Percentiles rank a stretch among this genome's conserved stretches.
Conservation (phyloP, 495 filamentous ascomycete species). For the Neurospora tetraspora region DNA sequence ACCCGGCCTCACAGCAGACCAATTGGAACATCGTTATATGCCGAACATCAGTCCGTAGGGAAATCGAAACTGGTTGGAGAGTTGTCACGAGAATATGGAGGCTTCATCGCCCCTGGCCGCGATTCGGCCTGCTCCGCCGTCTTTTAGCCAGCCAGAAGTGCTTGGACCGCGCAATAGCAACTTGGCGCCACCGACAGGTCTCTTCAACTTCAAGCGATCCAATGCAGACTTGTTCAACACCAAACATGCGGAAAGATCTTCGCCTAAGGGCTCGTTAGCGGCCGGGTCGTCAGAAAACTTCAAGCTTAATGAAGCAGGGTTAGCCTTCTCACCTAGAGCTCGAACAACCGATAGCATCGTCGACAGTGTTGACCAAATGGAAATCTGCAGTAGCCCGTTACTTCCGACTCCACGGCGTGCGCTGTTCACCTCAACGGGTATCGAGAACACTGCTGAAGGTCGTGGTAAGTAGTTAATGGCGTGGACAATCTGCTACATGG, state of each 20-base stretch:
- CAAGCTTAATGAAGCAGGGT: constrained; percentile 82
- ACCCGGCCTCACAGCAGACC: neutral
- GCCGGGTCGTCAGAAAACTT: constrained; percentile 96
- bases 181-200: constrained; percentile 51
- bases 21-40: neutral
- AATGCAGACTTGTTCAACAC: constrained; percentile 66
- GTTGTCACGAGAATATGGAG: constrained; percentile 52
- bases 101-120: constrained; percentile 89
- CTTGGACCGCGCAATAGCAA: constrained; percentile 39
- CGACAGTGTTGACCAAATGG: constrained; percentile 14
- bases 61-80: neutral
- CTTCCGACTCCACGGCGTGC: constrained; percentile 85
- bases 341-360: constrained; percentile 1
- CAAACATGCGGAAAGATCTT: constrained; percentile 70
- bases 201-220: constrained; percentile 33
- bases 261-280: constrained; percentile 79
- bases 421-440: constrained; percentile 69
- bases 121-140: constrained; percentile 70
- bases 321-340: constrained; percentile 18
- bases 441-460: constrained; percentile 55
- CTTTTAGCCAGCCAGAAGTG: constrained; percentile 33
- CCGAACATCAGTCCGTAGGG: neutral
- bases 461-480: constrained; percentile 58
- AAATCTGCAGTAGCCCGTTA: constrained; percentile 58
- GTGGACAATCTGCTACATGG: constrained; percentile 11